Evolutionary conservation across 331 rosid species (phyloP).

Genomic region (Acacia concinna): DNA sequence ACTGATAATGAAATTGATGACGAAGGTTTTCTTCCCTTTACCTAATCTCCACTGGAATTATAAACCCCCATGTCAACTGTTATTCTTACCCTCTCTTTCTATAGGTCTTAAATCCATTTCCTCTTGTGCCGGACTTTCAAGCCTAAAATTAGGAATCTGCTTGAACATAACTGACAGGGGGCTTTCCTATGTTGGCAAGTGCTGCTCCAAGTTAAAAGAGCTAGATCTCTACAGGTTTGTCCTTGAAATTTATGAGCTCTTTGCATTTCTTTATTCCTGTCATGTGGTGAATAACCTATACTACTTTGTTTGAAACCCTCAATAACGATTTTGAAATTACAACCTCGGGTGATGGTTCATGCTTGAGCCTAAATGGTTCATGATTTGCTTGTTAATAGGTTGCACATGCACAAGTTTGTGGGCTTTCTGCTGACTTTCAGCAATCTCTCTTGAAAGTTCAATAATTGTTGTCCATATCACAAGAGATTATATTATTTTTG

Average conservation of each 20-base stretch:
- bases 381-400: background rate
- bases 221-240: constrained; percentile 88
- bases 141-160: constrained; percentile 87
- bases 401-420: background rate
- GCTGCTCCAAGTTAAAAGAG: constrained; percentile 72
- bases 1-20: constrained; percentile 91
- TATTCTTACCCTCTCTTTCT: constrained; percentile 36
- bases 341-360: background rate
- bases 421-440: background rate
- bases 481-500: constrained; percentile 13
- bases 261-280: constrained; percentile 14
- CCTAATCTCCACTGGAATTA: constrained; percentile 1
- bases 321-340: background rate
- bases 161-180: constrained; percentile 83
- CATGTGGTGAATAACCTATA: constrained; percentile 7
- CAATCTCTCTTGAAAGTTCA: background rate
- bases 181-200: constrained; percentile 61
- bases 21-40: constrained; percentile 55
- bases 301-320: background rate
- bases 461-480: background rate
- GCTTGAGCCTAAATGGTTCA: background rate
- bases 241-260: constrained; percentile 12
- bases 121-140: constrained; percentile 65
- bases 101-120: constrained; percentile 77
- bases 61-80: constrained; percentile 25